Evolutionary conservation across 2,329 filamentous ascomycete species (phyloP).

Genomic region (Pseudovirgaria hyperparasitica): DNA sequence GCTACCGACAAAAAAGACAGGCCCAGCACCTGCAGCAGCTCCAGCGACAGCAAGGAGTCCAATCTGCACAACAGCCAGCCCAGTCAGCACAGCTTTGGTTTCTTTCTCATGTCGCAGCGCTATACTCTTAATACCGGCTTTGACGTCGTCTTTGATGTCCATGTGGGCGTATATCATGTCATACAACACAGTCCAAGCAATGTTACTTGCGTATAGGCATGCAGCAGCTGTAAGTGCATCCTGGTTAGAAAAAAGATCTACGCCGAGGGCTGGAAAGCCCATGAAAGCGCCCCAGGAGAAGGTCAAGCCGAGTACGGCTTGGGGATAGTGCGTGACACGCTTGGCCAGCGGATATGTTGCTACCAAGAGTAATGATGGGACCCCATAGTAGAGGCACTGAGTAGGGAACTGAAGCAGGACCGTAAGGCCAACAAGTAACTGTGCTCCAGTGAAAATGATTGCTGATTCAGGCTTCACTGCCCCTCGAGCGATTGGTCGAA

Average conservation of each 20-base stretch:
- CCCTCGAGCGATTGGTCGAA: slow-evolving; percentile 68
- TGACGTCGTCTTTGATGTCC: slow-evolving; percentile 75
- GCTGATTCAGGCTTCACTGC: slow-evolving; percentile 63
- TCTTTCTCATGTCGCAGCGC: slow-evolving; percentile 65
- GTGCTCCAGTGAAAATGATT: slow-evolving; percentile 59
- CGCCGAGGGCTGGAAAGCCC: slow-evolving; percentile 72
- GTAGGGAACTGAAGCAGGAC: slow-evolving; percentile 65
- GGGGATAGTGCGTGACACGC: slow-evolving; percentile 76
- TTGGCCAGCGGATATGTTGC: slow-evolving; percentile 72
- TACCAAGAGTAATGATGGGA: slow-evolving; percentile 63
- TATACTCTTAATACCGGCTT: slow-evolving; percentile 81
- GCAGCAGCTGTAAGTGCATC: slow-evolving; percentile 53
- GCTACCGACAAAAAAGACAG: slow-evolving; percentile 44
- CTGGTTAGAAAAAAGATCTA: slow-evolving; percentile 56
- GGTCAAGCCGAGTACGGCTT: slow-evolving; percentile 68
- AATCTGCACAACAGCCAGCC: slow-evolving; percentile 56
- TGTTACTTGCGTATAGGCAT: slow-evolving; percentile 62
- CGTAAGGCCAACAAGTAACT: slow-evolving; percentile 60
- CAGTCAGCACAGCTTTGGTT: slow-evolving; percentile 63
- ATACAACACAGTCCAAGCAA: slow-evolving; percentile 79
- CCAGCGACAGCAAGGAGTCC: slow-evolving; percentile 59
- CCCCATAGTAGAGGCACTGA: slow-evolving; percentile 62
- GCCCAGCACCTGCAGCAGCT: slow-evolving; percentile 44
- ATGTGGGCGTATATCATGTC: slow-evolving; percentile 93
- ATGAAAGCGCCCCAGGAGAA: slow-evolving; percentile 86